Conservation (phyloP, 768 basidiomycete species). For the Sistotremastrum suecicum region DNA sequence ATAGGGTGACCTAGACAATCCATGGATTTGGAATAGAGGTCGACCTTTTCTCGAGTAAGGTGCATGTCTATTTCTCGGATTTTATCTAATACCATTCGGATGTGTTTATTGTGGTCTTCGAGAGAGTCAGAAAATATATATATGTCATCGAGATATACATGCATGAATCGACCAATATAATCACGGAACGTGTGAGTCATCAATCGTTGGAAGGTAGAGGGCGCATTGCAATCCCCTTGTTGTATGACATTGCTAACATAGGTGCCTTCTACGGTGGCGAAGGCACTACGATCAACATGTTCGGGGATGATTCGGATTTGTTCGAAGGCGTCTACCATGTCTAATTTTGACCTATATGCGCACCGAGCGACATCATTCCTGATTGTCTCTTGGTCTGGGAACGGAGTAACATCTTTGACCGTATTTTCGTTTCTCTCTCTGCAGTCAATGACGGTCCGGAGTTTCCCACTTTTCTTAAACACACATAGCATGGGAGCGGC, state of each 20-base stretch:
- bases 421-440: slow-evolving; percentile 28
- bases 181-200: slow-evolving; percentile 6
- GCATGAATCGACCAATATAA: slow-evolving; percentile 6
- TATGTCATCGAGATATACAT: slow-evolving; percentile 10
- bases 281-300: slow-evolving; percentile 5
- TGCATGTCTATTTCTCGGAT: slow-evolving; percentile 4
- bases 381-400: slow-evolving; percentile 9
- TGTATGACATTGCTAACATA: slow-evolving; percentile 9
- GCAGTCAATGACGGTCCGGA: slow-evolving; percentile 23
- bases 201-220: slow-evolving; percentile 8
- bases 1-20: slow-evolving; percentile 2
- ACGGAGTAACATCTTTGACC: slow-evolving; percentile 22
- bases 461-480: slow-evolving; percentile 18
- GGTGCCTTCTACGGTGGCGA: slow-evolving; percentile 6
- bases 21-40: background rate
- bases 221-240: slow-evolving; percentile 8
- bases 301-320: slow-evolving; percentile 5
- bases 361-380: background rate
- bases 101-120: slow-evolving; percentile 3
- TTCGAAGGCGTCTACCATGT: slow-evolving; percentile 12
- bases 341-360: slow-evolving; percentile 6
- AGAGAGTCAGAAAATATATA: slow-evolving; percentile 5
- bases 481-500: slow-evolving; percentile 21
- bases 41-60: slow-evolving; percentile 1
- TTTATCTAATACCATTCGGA: slow-evolving; percentile 1